These are phyloP conservation scores for Exophiala oligosperma DNA, from an alignment of 2,329 filamentous ascomycete genomes.

Conservation along the genomic window DNA sequence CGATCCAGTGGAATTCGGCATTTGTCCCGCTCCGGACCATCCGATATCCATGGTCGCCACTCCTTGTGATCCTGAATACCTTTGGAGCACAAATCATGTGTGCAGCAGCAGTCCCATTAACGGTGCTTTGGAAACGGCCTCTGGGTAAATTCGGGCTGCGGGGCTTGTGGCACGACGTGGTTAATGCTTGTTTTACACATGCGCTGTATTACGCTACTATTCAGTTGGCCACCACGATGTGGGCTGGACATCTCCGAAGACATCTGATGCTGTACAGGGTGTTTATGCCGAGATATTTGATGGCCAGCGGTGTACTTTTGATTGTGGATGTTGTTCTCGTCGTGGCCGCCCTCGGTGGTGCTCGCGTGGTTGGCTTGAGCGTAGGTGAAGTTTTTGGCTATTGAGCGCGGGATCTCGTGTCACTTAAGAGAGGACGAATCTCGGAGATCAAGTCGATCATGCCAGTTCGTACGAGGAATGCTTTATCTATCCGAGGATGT, in stretches of 20 bases:
- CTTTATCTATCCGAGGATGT: too few species aligned
- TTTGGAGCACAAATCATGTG: constrained; percentile 88
- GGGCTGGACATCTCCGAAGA: constrained; percentile 81
- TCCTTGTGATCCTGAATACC: constrained; percentile 80
- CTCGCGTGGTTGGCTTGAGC: constrained; percentile 74
- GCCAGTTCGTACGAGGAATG: too few species aligned
- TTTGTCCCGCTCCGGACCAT: constrained; percentile 76
- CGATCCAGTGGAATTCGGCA: constrained; percentile 93
- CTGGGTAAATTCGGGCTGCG: constrained; percentile 63
- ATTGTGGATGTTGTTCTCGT: constrained; percentile 75
- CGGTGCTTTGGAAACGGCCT: constrained; percentile 85
- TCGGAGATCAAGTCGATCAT: too few species aligned
- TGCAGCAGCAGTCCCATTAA: constrained; percentile 73
- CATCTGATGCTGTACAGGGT: constrained; percentile 97
- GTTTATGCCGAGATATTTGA: constrained; percentile 88
- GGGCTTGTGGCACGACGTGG: constrained; percentile 56
- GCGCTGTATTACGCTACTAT: constrained; percentile 80
- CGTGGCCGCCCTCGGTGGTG: constrained; percentile 68
- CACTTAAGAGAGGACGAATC: neutral
- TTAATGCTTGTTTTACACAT: constrained; percentile 71
- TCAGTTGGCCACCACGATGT: constrained; percentile 81
- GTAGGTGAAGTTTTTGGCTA: constrained; percentile 89
- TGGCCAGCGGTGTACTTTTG: constrained; percentile 69
- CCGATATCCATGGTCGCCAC: constrained; percentile 83
- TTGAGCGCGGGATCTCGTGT: constrained; percentile 36